A percentile compares a stretch with the other conserved stretches of the same genome.
phyloP scores from a whole-genome alignment of 768 basidiomycete genomes.

The Royoungia palumana region DNA sequence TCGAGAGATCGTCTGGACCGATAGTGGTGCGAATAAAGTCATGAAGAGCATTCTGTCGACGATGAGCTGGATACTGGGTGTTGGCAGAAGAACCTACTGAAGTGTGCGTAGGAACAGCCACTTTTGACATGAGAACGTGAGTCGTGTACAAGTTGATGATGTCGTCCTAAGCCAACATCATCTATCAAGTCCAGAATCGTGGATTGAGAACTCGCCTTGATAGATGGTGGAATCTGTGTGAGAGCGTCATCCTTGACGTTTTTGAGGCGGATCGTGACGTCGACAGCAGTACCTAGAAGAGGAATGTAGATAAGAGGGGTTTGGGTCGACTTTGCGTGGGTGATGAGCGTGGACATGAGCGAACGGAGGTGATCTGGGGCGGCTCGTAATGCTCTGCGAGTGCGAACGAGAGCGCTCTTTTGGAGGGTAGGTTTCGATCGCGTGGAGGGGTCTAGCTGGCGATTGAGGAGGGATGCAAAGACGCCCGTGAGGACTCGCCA shows the following conservation, averaged over 20 bases:
- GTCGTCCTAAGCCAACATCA: slow-evolving; percentile 39
- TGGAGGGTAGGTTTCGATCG: slow-evolving; percentile 57
- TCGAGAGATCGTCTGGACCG: slow-evolving; percentile 46
- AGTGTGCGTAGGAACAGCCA: slow-evolving; percentile 53
- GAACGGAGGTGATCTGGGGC: slow-evolving; percentile 48
- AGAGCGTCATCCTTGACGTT: slow-evolving; percentile 42
- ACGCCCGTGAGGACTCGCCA: slow-evolving; percentile 54
- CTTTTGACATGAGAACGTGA: slow-evolving; percentile 66
- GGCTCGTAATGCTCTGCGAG: slow-evolving; percentile 65
- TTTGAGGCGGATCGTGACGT: slow-evolving; percentile 69
- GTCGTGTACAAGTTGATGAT: slow-evolving; percentile 59
- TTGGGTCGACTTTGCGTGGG: slow-evolving; percentile 47
- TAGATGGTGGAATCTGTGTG: slow-evolving; percentile 41
- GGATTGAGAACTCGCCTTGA: slow-evolving; percentile 39
- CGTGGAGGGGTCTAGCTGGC: slow-evolving; percentile 48
- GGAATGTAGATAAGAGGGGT: slow-evolving; percentile 41
- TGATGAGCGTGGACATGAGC: slow-evolving; percentile 54
- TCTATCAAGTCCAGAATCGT: not conserved
- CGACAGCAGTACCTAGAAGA: slow-evolving; percentile 65
- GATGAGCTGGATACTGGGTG: slow-evolving; percentile 9
- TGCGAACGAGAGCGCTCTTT: slow-evolving; percentile 56
- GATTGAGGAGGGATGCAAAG: slow-evolving; percentile 59
- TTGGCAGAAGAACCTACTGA: slow-evolving; percentile 40
- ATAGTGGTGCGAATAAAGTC: slow-evolving; percentile 61
- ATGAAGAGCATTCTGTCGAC: slow-evolving; percentile 45